A percentile compares a stretch with the other conserved stretches of the same genome.
Evolutionary conservation across 345 rosid genomes (phyloP).

Genomic region (Eutrema japonicum): DNA sequence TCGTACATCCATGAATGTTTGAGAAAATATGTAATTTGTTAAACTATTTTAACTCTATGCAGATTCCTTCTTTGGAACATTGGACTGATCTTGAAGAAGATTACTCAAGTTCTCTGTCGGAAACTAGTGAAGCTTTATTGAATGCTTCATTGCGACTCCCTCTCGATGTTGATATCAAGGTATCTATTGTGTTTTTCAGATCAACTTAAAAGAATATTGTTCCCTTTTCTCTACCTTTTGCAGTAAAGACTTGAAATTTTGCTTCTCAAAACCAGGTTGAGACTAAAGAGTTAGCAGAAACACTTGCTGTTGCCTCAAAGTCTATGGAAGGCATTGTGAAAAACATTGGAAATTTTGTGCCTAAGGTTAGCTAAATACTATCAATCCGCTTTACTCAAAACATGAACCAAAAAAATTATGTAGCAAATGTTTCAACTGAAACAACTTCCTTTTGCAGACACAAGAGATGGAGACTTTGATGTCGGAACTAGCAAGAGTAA

Average conservation of each 20-base stretch:
- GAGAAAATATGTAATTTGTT: neutral
- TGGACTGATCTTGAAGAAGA: slow-evolving; percentile 65
- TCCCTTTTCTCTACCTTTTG: neutral
- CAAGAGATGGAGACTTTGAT: slow-evolving; percentile 63
- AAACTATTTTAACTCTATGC: slow-evolving; percentile 28
- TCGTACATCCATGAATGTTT: neutral
- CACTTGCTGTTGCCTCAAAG: slow-evolving; percentile 57
- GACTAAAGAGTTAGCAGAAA: slow-evolving; percentile 61
- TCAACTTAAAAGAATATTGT: neutral
- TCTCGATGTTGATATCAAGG: slow-evolving; percentile 60
- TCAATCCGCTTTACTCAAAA: neutral
- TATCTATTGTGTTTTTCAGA: slow-evolving; percentile 40
- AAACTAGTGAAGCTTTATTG: slow-evolving; percentile 62
- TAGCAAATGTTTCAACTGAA: slow-evolving; percentile 1
- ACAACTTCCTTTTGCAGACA: slow-evolving; percentile 55
- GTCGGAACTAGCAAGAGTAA: slow-evolving; percentile 75
- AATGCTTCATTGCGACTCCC: slow-evolving; percentile 70
- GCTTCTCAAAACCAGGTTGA: slow-evolving; percentile 56
- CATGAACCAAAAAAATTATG: neutral
- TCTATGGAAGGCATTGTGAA: slow-evolving; percentile 62
- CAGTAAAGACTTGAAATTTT: neutral
- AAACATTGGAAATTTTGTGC: slow-evolving; percentile 53
- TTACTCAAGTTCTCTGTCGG: slow-evolving; percentile 60
- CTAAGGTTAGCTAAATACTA: slow-evolving; percentile 53
- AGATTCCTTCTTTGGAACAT: slow-evolving; percentile 79